Evolutionary conservation across 2,329 filamentous ascomycete species (phyloP).

Genomic region (Alternaria angustiovoidea): DNA sequence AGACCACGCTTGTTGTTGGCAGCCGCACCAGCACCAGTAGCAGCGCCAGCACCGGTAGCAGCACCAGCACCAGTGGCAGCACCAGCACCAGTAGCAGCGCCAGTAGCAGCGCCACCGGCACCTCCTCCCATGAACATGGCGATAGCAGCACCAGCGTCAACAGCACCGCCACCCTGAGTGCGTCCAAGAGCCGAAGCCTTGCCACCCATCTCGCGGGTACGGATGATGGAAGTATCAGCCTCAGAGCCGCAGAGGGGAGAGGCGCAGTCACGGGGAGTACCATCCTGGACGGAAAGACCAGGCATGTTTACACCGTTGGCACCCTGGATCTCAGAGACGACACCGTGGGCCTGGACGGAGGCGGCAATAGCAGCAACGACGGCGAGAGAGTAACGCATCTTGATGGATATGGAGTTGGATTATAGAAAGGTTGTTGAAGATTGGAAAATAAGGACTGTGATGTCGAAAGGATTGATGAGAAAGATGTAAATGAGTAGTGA

Average conservation of each 20-base stretch:
- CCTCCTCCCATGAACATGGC: slow-evolving; percentile 14
- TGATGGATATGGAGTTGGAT: slow-evolving; percentile 35
- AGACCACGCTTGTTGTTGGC: slow-evolving; percentile 34
- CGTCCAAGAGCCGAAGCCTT: slow-evolving; percentile 69
- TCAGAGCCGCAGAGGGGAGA: slow-evolving; percentile 70
- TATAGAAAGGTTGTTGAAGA: slow-evolving; percentile 8
- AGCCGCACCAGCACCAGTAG: slow-evolving; percentile 3
- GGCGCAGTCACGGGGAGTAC: slow-evolving; percentile 72
- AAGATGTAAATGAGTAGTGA: slow-evolving; percentile 14
- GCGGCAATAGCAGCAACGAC: slow-evolving; percentile 58
- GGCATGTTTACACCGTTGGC: slow-evolving; percentile 71
- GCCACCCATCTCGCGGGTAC: slow-evolving; percentile 64
- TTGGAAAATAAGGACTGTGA: not conserved
- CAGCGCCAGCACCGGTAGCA: slow-evolving; percentile 47
- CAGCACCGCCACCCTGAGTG: slow-evolving; percentile 66
- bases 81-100: slow-evolving; percentile 59
- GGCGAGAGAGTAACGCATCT: slow-evolving; percentile 59
- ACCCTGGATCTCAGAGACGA: slow-evolving; percentile 64
- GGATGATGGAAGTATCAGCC: slow-evolving; percentile 75
- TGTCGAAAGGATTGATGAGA: slow-evolving; percentile 1
- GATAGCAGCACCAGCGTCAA: slow-evolving; percentile 14
- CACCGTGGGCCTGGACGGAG: slow-evolving; percentile 65
- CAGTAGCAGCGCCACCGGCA: slow-evolving; percentile 56
- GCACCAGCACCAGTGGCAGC: slow-evolving; percentile 60
- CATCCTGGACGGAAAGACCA: slow-evolving; percentile 68